Evolutionary conservation across 768 basidiomycete genomes (phyloP).

Genomic region (Leccinum pellstonianum): DNA sequence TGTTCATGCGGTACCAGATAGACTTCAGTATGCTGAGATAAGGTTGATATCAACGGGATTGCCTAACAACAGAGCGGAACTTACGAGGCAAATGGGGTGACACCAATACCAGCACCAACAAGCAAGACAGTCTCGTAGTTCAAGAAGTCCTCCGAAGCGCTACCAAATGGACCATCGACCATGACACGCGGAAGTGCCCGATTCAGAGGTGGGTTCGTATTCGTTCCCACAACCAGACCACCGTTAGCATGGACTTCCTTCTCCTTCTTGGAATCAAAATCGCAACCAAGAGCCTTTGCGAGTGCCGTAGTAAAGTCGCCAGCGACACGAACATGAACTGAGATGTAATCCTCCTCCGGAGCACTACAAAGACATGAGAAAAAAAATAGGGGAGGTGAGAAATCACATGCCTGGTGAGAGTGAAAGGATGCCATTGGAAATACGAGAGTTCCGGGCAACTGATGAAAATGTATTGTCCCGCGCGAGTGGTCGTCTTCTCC

Average conservation of each 20-base stretch:
- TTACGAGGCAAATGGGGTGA: conserved; percentile 94
- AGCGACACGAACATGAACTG: conserved; percentile 88
- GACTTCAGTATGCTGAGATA: conserved; percentile 73
- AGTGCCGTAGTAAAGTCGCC: conserved; percentile 90
- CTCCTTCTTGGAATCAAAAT: conserved; percentile 60
- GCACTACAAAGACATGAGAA: conserved; percentile 47
- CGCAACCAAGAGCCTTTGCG: conserved; percentile 79
- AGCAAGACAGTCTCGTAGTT: conserved; percentile 88
- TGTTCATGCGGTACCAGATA: conserved; percentile 97
- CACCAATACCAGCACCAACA: conserved; percentile 94
- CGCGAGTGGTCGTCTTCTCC: conserved; percentile 78
- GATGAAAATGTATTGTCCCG: conserved; percentile 93
- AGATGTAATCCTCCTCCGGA: conserved; percentile 94
- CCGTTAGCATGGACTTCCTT: conserved; percentile 45
- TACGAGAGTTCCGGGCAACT: conserved; percentile 89
- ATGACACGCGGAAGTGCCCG: conserved; percentile 85
- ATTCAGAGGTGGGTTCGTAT: conserved; percentile 59
- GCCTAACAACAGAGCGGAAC: conserved; percentile 27
- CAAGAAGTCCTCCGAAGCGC: conserved; percentile 87
- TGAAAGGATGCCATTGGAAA: conserved; percentile 98
- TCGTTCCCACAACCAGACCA: conserved; percentile 61
- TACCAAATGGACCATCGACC: conserved; percentile 96
- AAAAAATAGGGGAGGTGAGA: background rate
- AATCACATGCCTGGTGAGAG: conserved; percentile 66
- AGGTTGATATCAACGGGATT: conserved; percentile 2